Percentiles rank a stretch among this genome's conserved stretches.
Evolutionary conservation across 306 rosid genomes (phyloP).

Genomic region (Acmispon strigosus): DNA sequence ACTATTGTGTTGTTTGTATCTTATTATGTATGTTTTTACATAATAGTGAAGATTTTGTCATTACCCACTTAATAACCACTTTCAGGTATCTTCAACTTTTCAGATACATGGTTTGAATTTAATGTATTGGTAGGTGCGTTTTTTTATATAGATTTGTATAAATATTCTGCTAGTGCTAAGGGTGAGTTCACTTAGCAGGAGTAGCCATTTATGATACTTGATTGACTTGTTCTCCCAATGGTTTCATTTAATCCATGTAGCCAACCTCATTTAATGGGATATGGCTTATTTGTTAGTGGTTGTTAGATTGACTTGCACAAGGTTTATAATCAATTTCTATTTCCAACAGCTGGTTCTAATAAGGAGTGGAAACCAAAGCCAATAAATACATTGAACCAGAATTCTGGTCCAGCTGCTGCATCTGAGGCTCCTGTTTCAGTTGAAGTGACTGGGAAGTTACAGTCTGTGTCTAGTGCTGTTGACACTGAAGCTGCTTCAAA

Average conservation of each 20-base stretch:
- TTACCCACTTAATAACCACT: too few relatives aligned
- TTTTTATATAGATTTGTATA: constrained; percentile 6
- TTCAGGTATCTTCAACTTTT: too few relatives aligned
- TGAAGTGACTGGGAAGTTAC: constrained; percentile 35
- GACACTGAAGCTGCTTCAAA: constrained; percentile 55
- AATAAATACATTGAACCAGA: constrained; percentile 43
- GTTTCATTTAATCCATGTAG: neutral
- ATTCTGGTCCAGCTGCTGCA: constrained; percentile 46
- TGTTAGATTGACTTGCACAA: constrained; percentile 21
- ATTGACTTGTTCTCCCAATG: constrained; percentile 10
- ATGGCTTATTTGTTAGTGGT: neutral
- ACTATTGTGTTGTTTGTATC: too few relatives aligned
- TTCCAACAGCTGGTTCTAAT: constrained; percentile 70
- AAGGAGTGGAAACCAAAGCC: constrained; percentile 99
- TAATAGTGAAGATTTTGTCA: too few relatives aligned
- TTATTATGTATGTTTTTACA: too few relatives aligned
- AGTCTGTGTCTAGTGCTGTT: constrained; percentile 44
- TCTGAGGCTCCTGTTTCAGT: constrained; percentile 43
- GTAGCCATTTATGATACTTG: constrained; percentile 2
- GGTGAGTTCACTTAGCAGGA: neutral
- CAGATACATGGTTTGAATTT: too few relatives aligned
- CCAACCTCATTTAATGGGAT: neutral
- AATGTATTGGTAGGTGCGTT: neutral
- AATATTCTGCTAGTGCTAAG: neutral
- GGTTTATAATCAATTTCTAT: constrained; percentile 29